Evolutionary conservation across 495 filamentous ascomycete genomes (phyloP).

Genomic region (Aspergillus homomorphus): DNA sequence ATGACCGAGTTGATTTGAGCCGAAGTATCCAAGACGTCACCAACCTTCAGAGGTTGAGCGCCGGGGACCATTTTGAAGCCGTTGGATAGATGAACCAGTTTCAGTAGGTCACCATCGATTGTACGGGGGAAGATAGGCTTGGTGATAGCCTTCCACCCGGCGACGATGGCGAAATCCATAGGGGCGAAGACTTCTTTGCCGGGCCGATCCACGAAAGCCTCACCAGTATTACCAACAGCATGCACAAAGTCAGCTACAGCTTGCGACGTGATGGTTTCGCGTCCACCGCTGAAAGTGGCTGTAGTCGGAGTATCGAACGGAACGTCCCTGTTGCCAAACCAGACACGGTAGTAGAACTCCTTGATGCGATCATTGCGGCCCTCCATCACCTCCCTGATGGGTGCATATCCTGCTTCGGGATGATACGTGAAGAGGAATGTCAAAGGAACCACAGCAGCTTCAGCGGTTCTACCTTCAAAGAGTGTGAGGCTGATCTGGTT

Average conservation of each 20-base stretch:
- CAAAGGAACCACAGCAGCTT: slow-evolving; percentile 72
- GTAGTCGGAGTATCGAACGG: slow-evolving; percentile 83
- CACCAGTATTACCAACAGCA: slow-evolving; percentile 94
- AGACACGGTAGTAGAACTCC: slow-evolving; percentile 90
- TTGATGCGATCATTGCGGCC: slow-evolving; percentile 94
- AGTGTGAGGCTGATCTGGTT: slow-evolving; percentile 80
- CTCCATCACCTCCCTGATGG: slow-evolving; percentile 93
- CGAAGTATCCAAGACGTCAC: slow-evolving; percentile 86
- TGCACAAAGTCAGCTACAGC: slow-evolving; percentile 98
- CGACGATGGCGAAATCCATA: slow-evolving; percentile 99
- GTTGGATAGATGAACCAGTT: slow-evolving; percentile 93
- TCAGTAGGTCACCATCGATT: slow-evolving; percentile 92
- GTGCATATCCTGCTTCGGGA: slow-evolving; percentile 90
- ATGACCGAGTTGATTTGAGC: slow-evolving; percentile 97
- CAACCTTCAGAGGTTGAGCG: slow-evolving; percentile 89
- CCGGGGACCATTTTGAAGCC: slow-evolving; percentile 97
- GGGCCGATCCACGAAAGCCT: slow-evolving; percentile 96
- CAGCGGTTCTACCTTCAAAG: slow-evolving; percentile 84
- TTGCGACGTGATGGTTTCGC: slow-evolving; percentile 77
- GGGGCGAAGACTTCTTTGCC: slow-evolving; percentile 93
- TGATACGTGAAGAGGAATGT: slow-evolving; percentile 86
- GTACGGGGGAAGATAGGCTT: slow-evolving; percentile 95
- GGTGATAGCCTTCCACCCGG: slow-evolving; percentile 98
- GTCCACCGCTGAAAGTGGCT: slow-evolving; percentile 83
- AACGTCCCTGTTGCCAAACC: slow-evolving; percentile 86